Percentiles rank a stretch among this genome's conserved stretches.
These are phyloP conservation scores for Teunomyces tritomae DNA, from an alignment of 805 yeast genomes.

Conservation along the genomic window DNA sequence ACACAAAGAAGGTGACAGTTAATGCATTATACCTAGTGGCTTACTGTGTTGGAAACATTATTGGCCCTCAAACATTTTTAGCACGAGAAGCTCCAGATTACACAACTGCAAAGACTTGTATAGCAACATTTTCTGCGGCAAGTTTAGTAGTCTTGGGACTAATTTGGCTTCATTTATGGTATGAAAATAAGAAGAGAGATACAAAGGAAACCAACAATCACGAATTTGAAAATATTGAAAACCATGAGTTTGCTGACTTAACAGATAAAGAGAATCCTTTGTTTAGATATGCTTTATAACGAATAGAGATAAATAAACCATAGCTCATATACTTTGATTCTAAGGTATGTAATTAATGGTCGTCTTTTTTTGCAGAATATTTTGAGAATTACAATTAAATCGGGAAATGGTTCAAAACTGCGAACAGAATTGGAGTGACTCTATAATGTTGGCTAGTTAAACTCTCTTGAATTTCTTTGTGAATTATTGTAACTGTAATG, in stretches of 20 bases:
- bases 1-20: conserved; percentile 51
- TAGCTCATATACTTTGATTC: too few species aligned
- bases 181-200: conserved; percentile 40
- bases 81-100: conserved; percentile 44
- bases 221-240: conserved; percentile 29
- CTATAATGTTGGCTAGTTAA: too few species aligned
- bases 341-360: too few species aligned
- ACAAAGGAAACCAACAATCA: conserved; percentile 14
- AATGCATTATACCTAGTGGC: conserved; percentile 46
- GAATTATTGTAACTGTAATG: too few species aligned
- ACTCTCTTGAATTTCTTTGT: too few species aligned
- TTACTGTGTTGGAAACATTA: conserved; percentile 53
- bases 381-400: too few species aligned
- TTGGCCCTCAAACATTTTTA: conserved; percentile 54
- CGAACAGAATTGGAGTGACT: too few species aligned
- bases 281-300: conserved; percentile 43
- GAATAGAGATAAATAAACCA: background rate
- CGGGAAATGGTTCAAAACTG: too few species aligned
- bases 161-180: conserved; percentile 24
- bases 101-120: conserved; percentile 38
- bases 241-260: conserved; percentile 49
- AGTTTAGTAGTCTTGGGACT: conserved; percentile 24
- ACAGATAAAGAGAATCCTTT: conserved; percentile 54
- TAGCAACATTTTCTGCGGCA: conserved; percentile 33
- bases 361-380: too few species aligned